phyloP scores from a whole-genome alignment of 2,329 filamentous ascomycete species.

The Geosmithia flava region DNA sequence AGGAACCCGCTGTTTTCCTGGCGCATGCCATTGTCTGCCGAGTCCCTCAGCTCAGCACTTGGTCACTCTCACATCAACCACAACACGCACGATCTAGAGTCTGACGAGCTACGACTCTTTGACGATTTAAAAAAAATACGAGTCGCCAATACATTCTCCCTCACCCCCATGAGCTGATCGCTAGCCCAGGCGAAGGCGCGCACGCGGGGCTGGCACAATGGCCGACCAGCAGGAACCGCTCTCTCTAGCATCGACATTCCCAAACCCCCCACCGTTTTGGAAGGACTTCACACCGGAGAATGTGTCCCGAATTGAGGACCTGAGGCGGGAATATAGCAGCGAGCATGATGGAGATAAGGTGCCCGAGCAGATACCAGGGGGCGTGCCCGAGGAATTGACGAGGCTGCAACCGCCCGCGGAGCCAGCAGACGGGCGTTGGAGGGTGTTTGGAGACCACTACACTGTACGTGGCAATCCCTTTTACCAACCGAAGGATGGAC shows the following conservation, averaged over 20 bases:
- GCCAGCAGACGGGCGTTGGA: slow-evolving; percentile 58
- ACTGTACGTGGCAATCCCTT: slow-evolving; percentile 22
- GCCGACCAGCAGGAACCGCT: slow-evolving; percentile 35
- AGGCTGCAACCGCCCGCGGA: slow-evolving; percentile 73
- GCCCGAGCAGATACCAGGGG: slow-evolving; percentile 15
- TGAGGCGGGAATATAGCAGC: slow-evolving; percentile 25
- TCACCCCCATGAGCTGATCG: not conserved
- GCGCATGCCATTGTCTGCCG: not conserved
- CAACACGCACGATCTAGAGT: not conserved
- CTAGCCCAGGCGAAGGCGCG: not conserved
- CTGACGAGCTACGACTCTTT: not conserved
- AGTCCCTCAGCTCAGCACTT: not conserved
- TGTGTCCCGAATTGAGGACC: slow-evolving; percentile 37
- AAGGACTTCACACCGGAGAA: slow-evolving; percentile 74
- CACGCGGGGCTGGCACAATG: slow-evolving; percentile 28
- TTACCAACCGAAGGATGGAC: not conserved
- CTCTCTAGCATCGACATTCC: slow-evolving; percentile 56
- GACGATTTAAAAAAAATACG: not conserved
- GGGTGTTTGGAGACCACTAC: slow-evolving; percentile 59
- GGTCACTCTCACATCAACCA: not conserved
- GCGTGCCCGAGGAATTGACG: slow-evolving; percentile 58
- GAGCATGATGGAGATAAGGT: slow-evolving; percentile 11
- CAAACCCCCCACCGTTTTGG: slow-evolving; percentile 83
- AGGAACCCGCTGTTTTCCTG: not conserved
- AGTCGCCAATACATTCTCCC: not conserved